Conservation (phyloP, 306 rosid genomes). For the Quercus bicolor region DNA sequence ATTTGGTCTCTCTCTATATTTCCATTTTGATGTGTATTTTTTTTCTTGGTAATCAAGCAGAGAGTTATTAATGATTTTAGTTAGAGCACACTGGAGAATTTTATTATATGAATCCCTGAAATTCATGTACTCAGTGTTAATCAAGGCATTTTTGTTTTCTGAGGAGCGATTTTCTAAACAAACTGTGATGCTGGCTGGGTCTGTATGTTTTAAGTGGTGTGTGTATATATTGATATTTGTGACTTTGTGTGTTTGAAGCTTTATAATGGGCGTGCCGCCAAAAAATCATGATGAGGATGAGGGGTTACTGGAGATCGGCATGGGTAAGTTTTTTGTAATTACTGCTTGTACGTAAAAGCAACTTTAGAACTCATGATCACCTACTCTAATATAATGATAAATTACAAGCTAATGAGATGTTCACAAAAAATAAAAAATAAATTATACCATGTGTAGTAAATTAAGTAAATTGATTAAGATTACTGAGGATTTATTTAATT, state of each 20-base stretch:
- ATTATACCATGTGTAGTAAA: neutral
- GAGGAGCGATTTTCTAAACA: neutral
- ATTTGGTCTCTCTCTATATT: neutral
- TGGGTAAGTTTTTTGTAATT: constrained; percentile 52
- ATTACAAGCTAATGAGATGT: neutral
- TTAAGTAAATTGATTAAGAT: neutral
- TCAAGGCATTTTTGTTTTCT: neutral
- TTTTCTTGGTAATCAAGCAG: neutral
- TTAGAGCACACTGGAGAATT: neutral
- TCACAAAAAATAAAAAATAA: neutral
- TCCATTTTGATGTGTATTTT: neutral
- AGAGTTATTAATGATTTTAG: neutral
- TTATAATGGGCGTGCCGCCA: constrained; percentile 63
- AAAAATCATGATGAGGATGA: constrained; percentile 58
- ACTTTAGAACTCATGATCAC: no score
- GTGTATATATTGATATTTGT: neutral
- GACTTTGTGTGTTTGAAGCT: constrained; percentile 23
- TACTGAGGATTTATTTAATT: neutral
- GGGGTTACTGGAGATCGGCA: constrained; percentile 85
- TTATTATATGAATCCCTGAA: neutral
- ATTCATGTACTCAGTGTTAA: neutral
- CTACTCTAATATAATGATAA: no score
- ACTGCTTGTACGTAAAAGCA: no score
- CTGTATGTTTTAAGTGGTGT: neutral
- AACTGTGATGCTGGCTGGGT: neutral